Base-by-base conservation (phyloP, 192 early-diverging fungal species). In the Rhizoclosmatium globosum region DNA sequence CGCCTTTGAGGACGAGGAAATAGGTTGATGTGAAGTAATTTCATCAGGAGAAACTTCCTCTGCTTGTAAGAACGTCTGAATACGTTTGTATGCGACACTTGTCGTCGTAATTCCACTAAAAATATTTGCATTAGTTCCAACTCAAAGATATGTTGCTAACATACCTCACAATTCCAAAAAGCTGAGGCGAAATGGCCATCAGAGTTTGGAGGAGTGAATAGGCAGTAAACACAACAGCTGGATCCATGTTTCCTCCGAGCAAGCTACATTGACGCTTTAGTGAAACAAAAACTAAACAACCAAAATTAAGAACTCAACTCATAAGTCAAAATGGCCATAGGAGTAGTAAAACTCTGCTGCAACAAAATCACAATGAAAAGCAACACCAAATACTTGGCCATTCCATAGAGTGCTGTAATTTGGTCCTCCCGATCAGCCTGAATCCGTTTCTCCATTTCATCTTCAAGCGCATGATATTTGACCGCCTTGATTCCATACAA, bases 201-300 rank as follows among this genome's bases (percentile, higher is more conserved):
- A 93, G 79, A 80, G 85, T 84, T 2, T 83, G 82, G 73, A 92
- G 87, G n/a, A 91, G 79, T 0, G 86, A 81, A 56, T 92, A 82
- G 38, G 83, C 84, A 2, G 89, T 85, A 77, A 93, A 93, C 0
- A 93, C 88, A 53, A 93, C 75, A 61, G 86, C 84, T 31, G 90
- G 41, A 81, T 9, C 15, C 46, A 84, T 75, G 31, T 21, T 15
- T 46, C 72, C 38, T 4, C 64, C 68, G 23, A 83, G 31, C 0
- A 66, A 64, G 11, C 46, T 31, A 0, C 31, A 31, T 31, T 31
- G 31, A 31, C 31, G 0, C 31, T 31, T 31, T 31, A 31, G 31
- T 31, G 31, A 31, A 31, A 31, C 31, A 31, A 31, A 31, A 31
- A 31, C 0, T 31, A 31, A 31, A 31, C 31, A 31, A 31, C 31